Conservation (phyloP, 352 stramenopile genomes). For the Globisporangium spiculum region DNA sequence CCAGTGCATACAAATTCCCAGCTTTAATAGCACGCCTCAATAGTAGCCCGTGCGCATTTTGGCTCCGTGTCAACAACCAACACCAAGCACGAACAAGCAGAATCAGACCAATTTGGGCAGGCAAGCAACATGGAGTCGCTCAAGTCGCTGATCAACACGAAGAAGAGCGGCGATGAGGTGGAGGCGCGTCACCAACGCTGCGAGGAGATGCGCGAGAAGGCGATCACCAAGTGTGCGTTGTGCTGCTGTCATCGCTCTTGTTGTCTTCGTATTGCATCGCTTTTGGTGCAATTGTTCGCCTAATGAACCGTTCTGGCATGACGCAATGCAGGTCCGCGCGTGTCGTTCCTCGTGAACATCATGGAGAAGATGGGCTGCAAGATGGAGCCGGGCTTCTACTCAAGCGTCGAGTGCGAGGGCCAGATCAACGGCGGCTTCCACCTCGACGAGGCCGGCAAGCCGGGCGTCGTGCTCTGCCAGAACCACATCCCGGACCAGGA, state of each 20-base stretch:
- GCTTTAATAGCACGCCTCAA: neutral
- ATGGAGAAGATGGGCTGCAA: conserved; percentile 89
- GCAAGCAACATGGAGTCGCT: conserved; percentile 54
- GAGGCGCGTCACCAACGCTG: conserved; percentile 47
- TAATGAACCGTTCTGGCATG: neutral
- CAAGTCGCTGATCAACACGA: conserved; percentile 54
- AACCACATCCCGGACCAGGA: conserved; percentile 90
- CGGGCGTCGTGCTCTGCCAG: conserved; percentile 84
- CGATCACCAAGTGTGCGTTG: conserved; percentile 66
- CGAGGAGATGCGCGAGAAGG: conserved; percentile 66
- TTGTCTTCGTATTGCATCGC: neutral
- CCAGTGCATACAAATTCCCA: conserved; percentile 13
- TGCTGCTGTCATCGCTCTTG: neutral
- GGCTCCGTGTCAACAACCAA: conserved; percentile 1
- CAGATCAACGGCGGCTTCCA: conserved; percentile 87
- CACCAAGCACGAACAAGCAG: neutral
- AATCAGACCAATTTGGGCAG: conserved; percentile 1
- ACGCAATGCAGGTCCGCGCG: conserved; percentile 52
- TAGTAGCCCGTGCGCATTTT: conserved; percentile 9
- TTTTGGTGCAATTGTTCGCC: neutral
- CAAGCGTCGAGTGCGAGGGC: conserved; percentile 78
- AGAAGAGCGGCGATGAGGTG: conserved; percentile 32
- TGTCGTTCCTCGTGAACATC: conserved; percentile 77
- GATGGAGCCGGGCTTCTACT: conserved; percentile 70
- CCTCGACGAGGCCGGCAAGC: conserved; percentile 69